Conservation (phyloP, 805 yeast genomes). For the Candida berthetii region DNA sequence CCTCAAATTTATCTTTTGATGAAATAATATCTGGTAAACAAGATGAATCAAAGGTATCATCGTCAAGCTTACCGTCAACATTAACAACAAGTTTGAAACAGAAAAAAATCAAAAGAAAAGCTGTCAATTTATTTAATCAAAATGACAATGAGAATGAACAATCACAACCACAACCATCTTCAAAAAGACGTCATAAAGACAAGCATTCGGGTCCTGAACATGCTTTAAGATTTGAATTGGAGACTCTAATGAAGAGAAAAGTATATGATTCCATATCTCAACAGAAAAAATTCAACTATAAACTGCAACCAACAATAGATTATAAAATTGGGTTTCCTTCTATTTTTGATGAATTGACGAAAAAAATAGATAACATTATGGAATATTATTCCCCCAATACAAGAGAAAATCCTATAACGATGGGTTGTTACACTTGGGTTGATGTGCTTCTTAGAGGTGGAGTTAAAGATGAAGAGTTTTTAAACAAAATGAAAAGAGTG, state of each 20-base stretch:
- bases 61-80: no score
- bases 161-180: no score
- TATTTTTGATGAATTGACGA: not conserved
- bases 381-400: not conserved
- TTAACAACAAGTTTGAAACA: no score
- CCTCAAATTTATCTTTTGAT: no score
- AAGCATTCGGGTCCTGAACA: not conserved
- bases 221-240: not conserved
- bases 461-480: not conserved
- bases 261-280: not conserved
- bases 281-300: not conserved
- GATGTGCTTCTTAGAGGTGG: not conserved
- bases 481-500: not conserved
- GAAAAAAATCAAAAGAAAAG: no score
- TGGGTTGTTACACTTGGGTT: not conserved
- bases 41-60: no score
- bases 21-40: no score
- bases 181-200: not conserved
- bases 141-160: no score
- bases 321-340: not conserved
- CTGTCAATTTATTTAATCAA: no score
- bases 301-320: constrained; percentile 2
- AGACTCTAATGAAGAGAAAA: constrained; percentile 1
- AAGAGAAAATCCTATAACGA: no score
- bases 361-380: not conserved